Base-by-base conservation (phyloP, 2,329 filamentous ascomycete genomes). In the Aspergillus fructus region DNA sequence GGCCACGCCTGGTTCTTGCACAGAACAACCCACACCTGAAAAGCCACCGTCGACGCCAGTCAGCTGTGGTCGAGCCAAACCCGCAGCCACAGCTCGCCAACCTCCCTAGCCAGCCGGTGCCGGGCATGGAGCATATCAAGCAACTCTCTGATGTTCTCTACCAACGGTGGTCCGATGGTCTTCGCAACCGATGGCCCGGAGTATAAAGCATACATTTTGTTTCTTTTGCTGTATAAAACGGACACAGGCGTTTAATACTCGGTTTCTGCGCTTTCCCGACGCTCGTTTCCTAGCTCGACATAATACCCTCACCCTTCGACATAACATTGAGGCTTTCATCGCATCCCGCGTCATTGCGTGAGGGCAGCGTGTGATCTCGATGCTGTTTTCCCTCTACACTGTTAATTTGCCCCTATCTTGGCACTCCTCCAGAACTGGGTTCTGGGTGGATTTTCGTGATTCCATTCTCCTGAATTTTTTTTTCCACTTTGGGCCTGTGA, bases 71-170 rank as follows among this genome's bases (percentile, higher is more conserved):
- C 17, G 71, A 76, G 21, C 51, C 69, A n/a, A 69, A 64, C n/a
- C 64, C 68, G 74, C 75, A 67, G 75, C 75, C 63, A 56, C 71
- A 66, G 61, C 66, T 59, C 65, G 71, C 62, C 45, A 73, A 82
- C 64, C 74, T 87, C 63, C 85, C 85, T 1, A 86, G 83, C 11
- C 79, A 84, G 62, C 72, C 78, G 48, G 77, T 82, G 56, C 83
- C 86, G 1, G 93, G 92, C 2, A 93, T 97, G 90, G 93, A 97
- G 74, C 93, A 97, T 75, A 90, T 89, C 63, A 91, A 91, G 69
- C 86, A 96, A 71, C 81, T 97, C 39, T 91, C 90, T 1, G 92
- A 97, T 72, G 90, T 96, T 19, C 83, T 99, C 19, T 97, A 97
- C 76, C 86, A 88, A 15, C 85, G 93, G 43, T 99, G 94, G 94